A percentile compares a stretch with the other conserved stretches of the same genome.
phyloP scores from a whole-genome alignment of 495 filamentous ascomycete genomes.

The Penicillium verhagenii region DNA sequence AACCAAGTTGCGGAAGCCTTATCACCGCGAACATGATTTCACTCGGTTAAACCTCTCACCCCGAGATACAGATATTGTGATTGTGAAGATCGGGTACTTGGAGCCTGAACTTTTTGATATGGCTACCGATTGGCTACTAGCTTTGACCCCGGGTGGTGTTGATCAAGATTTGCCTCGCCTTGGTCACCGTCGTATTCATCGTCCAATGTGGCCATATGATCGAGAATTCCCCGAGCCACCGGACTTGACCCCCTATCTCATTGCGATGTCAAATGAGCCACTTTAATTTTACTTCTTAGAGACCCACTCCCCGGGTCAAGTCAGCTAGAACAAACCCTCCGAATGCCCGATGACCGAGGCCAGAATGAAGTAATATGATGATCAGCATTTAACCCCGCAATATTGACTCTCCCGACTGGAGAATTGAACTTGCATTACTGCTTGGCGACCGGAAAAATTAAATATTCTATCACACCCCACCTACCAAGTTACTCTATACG shows the following conservation, averaged over 20 bases:
- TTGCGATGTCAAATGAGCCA: constrained; percentile 42
- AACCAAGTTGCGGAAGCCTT: constrained; percentile 56
- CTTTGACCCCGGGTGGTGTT: constrained; percentile 54
- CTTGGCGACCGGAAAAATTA: neutral
- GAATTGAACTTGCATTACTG: neutral
- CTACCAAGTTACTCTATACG: neutral
- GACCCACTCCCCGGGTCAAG: neutral
- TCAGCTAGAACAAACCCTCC: neutral
- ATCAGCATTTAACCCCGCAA: neutral
- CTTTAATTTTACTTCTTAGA: neutral
- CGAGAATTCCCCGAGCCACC: constrained; percentile 32
- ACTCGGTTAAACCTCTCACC: constrained; percentile 47
- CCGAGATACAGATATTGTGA: constrained; percentile 49
- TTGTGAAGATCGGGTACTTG: constrained; percentile 61
- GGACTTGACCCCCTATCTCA: constrained; percentile 40
- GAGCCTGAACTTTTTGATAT: constrained; percentile 58
- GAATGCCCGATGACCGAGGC: neutral
- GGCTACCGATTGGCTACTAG: constrained; percentile 56
- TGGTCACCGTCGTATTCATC: constrained; percentile 47
- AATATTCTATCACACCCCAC: neutral
- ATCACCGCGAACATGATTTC: constrained; percentile 56
- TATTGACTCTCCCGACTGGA: neutral
- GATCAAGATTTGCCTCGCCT: constrained; percentile 52
- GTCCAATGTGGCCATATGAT: constrained; percentile 60
- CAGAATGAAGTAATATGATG: neutral